Evolutionary conservation across 257 asterid genomes (phyloP).

Genomic region (Przewalskia tangutica): DNA sequence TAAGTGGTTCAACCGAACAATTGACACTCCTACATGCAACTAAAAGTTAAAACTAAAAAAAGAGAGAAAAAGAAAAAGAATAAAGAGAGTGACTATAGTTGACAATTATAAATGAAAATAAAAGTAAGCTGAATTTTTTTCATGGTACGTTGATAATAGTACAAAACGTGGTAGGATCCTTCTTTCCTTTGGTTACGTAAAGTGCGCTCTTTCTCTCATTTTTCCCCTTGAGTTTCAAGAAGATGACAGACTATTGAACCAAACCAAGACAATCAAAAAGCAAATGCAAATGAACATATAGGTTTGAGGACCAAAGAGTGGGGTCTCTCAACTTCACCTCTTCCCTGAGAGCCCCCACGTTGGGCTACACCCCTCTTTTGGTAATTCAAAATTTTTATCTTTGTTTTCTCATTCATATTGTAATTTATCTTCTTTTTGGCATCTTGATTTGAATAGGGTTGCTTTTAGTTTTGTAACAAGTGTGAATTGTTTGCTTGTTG

Average conservation of each 20-base stretch:
- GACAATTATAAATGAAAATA: neutral
- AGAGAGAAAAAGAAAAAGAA: too few species aligned
- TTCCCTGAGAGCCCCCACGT: neutral
- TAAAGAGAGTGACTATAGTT: neutral
- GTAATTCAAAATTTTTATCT: neutral
- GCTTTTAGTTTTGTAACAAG: neutral
- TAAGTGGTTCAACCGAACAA: too few species aligned
- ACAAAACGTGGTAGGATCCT: neutral
- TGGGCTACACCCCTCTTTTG: neutral
- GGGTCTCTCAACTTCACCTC: constrained; percentile 8
- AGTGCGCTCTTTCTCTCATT: constrained; percentile 25
- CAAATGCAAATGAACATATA: neutral
- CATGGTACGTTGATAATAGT: neutral
- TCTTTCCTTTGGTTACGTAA: constrained; percentile 17
- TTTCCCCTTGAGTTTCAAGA: neutral
- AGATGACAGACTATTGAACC: neutral
- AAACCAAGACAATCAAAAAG: neutral
- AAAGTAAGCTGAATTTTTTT: neutral
- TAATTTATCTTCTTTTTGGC: neutral
- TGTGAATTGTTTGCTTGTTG: neutral
- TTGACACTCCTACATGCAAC: too few species aligned
- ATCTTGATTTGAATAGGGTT: neutral
- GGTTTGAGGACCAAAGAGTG: neutral
- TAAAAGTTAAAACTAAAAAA: too few species aligned
- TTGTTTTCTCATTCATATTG: neutral